These are phyloP conservation scores for Ophiostoma triangulosporum DNA, from an alignment of 2,329 filamentous ascomycete species.

Conservation along the genomic window DNA sequence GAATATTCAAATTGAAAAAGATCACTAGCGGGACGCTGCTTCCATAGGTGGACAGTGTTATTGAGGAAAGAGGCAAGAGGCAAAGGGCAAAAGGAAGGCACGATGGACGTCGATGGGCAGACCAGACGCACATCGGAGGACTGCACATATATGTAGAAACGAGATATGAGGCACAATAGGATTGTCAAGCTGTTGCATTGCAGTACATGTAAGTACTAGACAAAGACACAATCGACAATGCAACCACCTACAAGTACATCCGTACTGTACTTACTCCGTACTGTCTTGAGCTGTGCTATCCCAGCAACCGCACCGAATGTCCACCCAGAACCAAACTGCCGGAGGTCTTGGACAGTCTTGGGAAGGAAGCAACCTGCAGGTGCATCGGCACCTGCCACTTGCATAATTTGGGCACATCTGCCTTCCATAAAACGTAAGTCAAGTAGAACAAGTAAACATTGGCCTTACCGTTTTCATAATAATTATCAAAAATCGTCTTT, in stretches of 20 bases:
- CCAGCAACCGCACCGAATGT: neutral
- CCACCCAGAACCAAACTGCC: slow-evolving; percentile 1
- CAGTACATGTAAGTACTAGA: neutral
- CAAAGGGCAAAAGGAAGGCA: no score
- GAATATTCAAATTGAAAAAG: no score
- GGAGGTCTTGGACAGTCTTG: neutral
- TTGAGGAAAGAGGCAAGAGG: no score
- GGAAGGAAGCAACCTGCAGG: neutral
- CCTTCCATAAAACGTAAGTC: no score
- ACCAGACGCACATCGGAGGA: no score
- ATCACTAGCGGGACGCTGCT: neutral
- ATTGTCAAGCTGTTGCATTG: no score
- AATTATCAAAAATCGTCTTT: no score
- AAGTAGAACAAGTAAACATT: neutral
- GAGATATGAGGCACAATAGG: no score
- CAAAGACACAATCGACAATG: neutral
- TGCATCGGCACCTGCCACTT: neutral
- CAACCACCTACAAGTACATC: neutral
- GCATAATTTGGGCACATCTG: neutral
- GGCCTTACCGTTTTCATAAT: neutral
- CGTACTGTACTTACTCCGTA: no score
- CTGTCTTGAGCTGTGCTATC: neutral
- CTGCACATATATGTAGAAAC: no score
- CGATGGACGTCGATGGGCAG: no score
- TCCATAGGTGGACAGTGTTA: no score